These are phyloP conservation scores for Kitagawia praeruptora DNA, from an alignment of 129 eudicot species.

Conservation along the genomic window DNA sequence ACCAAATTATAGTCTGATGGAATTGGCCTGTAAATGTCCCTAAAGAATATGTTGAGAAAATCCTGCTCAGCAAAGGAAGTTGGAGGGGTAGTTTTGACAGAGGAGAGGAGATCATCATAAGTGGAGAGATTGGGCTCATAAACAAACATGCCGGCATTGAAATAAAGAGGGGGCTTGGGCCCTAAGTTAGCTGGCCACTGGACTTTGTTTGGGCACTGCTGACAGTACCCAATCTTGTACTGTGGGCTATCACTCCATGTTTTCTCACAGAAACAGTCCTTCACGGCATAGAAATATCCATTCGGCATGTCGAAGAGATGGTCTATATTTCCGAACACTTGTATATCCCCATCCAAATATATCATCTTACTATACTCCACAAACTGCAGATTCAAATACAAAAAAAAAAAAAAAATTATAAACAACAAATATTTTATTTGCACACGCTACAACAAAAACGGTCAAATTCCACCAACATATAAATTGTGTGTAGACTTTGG, in stretches of 20 bases:
- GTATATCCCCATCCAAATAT: slow-evolving; percentile 82
- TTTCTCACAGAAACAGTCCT: slow-evolving; percentile 74
- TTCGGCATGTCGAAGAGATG: slow-evolving; percentile 64
- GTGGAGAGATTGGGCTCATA: slow-evolving; percentile 55
- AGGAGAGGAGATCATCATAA: slow-evolving; percentile 41
- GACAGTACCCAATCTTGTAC: slow-evolving; percentile 63
- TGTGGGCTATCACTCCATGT: slow-evolving; percentile 62
- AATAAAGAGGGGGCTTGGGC: slow-evolving; percentile 52
- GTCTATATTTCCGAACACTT: slow-evolving; percentile 80
- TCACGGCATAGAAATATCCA: slow-evolving; percentile 63
- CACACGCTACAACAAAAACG: too few relatives aligned
- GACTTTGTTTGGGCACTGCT: slow-evolving; percentile 44
- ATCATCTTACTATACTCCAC: slow-evolving; percentile 88
- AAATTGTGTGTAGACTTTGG: too few relatives aligned
- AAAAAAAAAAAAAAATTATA: background rate
- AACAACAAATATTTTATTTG: too few relatives aligned
- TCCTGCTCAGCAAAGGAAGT: slow-evolving; percentile 79
- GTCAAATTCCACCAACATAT: too few relatives aligned
- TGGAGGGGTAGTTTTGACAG: slow-evolving; percentile 45
- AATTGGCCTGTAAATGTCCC: slow-evolving; percentile 46
- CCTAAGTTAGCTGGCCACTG: slow-evolving; percentile 61
- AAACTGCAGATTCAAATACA: slow-evolving; percentile 36
- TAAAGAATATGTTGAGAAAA: slow-evolving; percentile 48
- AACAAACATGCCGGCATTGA: slow-evolving; percentile 84
- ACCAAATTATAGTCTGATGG: slow-evolving; percentile 42